Evolutionary conservation across 345 rosid genomes (phyloP), one percentile per base, ranked within the genome.

Genomic region (Streptanthus diversifolius): DNA sequence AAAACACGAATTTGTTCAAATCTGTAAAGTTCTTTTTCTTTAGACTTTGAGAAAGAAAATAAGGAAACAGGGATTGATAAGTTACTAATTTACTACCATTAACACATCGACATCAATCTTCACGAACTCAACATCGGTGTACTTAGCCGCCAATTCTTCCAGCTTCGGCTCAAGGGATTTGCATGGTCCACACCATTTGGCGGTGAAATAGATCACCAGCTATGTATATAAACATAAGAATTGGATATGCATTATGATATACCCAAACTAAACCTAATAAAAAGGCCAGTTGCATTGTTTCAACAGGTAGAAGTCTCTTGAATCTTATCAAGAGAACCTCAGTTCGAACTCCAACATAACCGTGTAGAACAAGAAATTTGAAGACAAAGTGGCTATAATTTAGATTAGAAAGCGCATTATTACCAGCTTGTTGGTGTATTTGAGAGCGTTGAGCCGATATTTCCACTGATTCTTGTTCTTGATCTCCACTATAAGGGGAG

Each of bases 121-220:
- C 83, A 93, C 72, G 63, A 93, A 87, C 75, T 82, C 83, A 25
- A 85, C 88, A 39, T 88, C 83, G 0, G 80, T 45, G 78, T 81
- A 86, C 37, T 55, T 82, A 9, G 86, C 85, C 4, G 95, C 91
- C 14, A 82, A 76, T 35, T 83, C 90, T 45, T 81, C 80, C 27
- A 86, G 62, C 11, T 54, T 48, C 0, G 90, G 92, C 8, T 89
- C 95, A 68, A 89, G 76, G 47, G 49, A 18, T 65, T 81, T 85
- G 73, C 97, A 89, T 1, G 95, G 92, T 45, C 92, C 90, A 7
- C 97, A 90, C 96, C 97, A 89, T 8, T 80, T 79, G 3, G 95
- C 91, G 12, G 96, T 78, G 83, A 89, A 93, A 75, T 88, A 82
- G 36, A 88, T 69, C 65, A 88, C 96, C 81, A 83, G 22, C 98